Percentiles rank a stretch among this genome's conserved stretches.
phyloP scores from a whole-genome alignment of 2,329 filamentous ascomycete species.

The Trichoderma afroharzianum region DNA sequence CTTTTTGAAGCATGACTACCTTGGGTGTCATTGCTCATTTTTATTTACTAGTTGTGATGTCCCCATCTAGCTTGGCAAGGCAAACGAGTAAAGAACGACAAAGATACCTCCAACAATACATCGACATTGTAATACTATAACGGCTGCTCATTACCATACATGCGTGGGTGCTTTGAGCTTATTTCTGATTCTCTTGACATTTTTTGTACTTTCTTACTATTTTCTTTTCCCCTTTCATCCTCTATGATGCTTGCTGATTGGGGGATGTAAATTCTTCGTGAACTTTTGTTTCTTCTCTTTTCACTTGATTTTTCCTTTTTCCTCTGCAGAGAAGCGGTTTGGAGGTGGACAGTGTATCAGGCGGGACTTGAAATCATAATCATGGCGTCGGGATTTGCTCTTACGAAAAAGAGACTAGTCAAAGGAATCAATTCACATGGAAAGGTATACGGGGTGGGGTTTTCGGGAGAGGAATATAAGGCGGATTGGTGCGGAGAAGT shows the following conservation, averaged over 20 bases:
- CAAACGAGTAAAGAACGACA: background rate
- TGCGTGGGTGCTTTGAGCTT: background rate
- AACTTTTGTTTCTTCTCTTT: background rate
- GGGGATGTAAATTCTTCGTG: background rate
- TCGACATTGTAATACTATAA: conserved; percentile 18
- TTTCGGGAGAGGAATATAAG: background rate
- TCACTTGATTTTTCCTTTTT: background rate
- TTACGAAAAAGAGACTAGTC: conserved; percentile 7
- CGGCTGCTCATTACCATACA: conserved; percentile 1
- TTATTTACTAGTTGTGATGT: background rate
- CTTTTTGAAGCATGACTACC: background rate
- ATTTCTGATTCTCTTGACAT: conserved; percentile 17
- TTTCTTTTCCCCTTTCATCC: conserved; percentile 12
- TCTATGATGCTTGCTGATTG: background rate
- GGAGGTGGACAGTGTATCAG: conserved; percentile 26
- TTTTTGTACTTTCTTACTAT: conserved; percentile 15
- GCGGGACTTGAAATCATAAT: conserved; percentile 34
- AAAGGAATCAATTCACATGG: background rate
- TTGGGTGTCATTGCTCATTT: background rate
- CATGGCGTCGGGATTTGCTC: conserved; percentile 19
- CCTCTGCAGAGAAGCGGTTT: conserved; percentile 7
- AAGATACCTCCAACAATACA: conserved; percentile 7
- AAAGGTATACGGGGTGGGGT: background rate
- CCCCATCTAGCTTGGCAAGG: background rate
- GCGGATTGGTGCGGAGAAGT: conserved; percentile 3